phyloP scores from a whole-genome alignment of 306 rosid genomes.

The Corylus heterophylla region DNA sequence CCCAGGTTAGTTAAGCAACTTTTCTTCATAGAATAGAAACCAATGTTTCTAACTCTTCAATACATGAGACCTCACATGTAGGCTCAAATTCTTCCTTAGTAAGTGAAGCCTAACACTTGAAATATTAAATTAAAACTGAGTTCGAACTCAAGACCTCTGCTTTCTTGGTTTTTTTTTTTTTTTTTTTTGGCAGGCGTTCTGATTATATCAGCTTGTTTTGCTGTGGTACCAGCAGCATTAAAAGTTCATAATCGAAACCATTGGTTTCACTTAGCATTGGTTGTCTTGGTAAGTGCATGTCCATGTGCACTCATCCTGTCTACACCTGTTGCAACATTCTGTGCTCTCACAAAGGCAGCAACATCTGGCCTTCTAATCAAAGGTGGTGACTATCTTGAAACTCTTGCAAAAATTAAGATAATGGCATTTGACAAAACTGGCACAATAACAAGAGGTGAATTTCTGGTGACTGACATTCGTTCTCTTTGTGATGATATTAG shows the following conservation, averaged over 20 bases:
- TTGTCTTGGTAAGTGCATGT: slow-evolving; percentile 88
- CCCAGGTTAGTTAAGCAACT: slow-evolving; percentile 71
- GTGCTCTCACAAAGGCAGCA: slow-evolving; percentile 93
- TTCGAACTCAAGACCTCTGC: no score
- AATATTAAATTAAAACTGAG: no score
- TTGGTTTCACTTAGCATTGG: slow-evolving; percentile 90
- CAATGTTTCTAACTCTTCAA: no score
- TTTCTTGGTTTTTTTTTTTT: background rate
- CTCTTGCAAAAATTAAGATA: slow-evolving; percentile 66
- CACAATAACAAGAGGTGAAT: slow-evolving; percentile 88
- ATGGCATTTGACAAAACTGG: slow-evolving; percentile 96
- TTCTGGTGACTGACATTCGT: slow-evolving; percentile 62
- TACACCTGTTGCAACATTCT: slow-evolving; percentile 92
- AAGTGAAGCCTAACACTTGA: no score
- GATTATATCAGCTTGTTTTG: slow-evolving; percentile 50
- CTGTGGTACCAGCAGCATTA: slow-evolving; percentile 57
- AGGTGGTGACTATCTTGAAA: slow-evolving; percentile 87
- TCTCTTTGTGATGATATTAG: slow-evolving; percentile 63
- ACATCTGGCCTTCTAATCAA: slow-evolving; percentile 85
- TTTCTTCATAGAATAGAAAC: background rate
- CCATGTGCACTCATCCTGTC: slow-evolving; percentile 95
- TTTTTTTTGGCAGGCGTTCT: slow-evolving; percentile 62
- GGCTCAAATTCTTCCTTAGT: no score
- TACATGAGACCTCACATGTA: no score
- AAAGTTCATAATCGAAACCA: slow-evolving; percentile 42